These are phyloP conservation scores for Eutrema heterophyllum DNA, from an alignment of 345 rosid genomes.

Conservation along the genomic window DNA sequence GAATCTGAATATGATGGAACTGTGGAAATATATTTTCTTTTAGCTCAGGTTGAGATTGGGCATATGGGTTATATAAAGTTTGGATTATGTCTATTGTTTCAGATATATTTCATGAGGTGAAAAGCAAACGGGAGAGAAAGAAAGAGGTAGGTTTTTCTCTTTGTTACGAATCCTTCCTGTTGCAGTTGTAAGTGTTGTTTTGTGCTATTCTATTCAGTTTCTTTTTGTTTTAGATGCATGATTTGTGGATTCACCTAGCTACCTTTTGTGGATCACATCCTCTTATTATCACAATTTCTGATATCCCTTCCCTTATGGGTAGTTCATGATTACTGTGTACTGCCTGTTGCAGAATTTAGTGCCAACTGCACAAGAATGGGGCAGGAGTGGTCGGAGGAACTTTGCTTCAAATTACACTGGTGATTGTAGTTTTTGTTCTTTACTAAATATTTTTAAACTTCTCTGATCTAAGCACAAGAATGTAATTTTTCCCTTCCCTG, in stretches of 20 bases:
- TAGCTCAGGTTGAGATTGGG: neutral
- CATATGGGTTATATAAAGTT: too few relatives aligned
- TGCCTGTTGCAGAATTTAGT: slow-evolving; percentile 36
- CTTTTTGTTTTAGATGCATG: neutral
- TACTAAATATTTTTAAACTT: neutral
- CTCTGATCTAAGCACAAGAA: too few relatives aligned
- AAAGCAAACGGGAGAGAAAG: slow-evolving; percentile 55
- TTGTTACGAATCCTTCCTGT: neutral
- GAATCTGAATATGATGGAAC: neutral
- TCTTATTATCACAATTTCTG: neutral
- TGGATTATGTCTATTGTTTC: slow-evolving; percentile 4
- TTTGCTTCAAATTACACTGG: slow-evolving; percentile 32
- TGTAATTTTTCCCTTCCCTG: neutral
- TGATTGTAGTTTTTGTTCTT: slow-evolving; percentile 30
- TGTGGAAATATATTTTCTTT: neutral
- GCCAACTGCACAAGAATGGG: slow-evolving; percentile 36
- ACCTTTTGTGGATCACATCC: neutral
- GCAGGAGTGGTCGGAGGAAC: slow-evolving; percentile 47
- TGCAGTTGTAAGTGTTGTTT: neutral
- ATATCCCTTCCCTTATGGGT: neutral
- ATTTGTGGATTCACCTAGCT: neutral
- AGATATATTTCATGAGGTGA: slow-evolving; percentile 95
- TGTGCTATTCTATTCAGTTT: neutral
- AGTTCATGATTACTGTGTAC: neutral
- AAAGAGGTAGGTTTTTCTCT: slow-evolving; percentile 50